phyloP scores from a whole-genome alignment of 768 basidiomycete species.

The Suillus brevipes region DNA sequence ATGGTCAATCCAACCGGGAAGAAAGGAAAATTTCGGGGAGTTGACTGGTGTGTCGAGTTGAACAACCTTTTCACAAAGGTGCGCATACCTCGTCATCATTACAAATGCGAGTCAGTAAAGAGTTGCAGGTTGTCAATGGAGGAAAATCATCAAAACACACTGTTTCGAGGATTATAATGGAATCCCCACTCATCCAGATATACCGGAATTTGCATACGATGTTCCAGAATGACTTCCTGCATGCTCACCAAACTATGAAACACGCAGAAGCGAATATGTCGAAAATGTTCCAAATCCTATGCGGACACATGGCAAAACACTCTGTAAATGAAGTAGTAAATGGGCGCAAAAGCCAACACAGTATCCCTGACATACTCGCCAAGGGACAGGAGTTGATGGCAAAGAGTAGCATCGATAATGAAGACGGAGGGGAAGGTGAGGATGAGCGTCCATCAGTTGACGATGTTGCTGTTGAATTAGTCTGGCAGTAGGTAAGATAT shows the following conservation, averaged over 20 bases:
- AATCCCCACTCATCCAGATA: conserved; percentile 37
- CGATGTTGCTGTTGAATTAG: not conserved
- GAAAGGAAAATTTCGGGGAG: conserved; percentile 26
- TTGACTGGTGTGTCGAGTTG: conserved; percentile 44
- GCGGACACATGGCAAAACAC: conserved; percentile 2
- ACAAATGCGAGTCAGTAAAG: not conserved
- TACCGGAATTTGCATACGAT: conserved; percentile 23
- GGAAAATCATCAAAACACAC: conserved; percentile 38
- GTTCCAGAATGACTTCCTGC: conserved; percentile 18
- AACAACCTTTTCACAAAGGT: conserved; percentile 48
- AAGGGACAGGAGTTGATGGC: conserved; percentile 8
- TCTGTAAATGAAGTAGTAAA: not conserved
- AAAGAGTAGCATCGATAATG: not conserved
- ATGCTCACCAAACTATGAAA: conserved; percentile 26
- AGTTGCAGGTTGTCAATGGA: conserved; percentile 34
- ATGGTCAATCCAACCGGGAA: conserved; percentile 40
- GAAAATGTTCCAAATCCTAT: conserved; percentile 19
- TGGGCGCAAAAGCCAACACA: not conserved
- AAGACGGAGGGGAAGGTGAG: not conserved
- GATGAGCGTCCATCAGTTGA: not conserved
- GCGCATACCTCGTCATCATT: not conserved
- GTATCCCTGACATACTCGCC: conserved; percentile 2
- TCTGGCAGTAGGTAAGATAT: not conserved
- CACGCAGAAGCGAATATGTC: conserved; percentile 32
- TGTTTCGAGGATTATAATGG: conserved; percentile 31